These are phyloP conservation scores for Ganoderma sinense DNA, from an alignment of 1,284 basidiomycete genomes.

Conservation along the genomic window DNA sequence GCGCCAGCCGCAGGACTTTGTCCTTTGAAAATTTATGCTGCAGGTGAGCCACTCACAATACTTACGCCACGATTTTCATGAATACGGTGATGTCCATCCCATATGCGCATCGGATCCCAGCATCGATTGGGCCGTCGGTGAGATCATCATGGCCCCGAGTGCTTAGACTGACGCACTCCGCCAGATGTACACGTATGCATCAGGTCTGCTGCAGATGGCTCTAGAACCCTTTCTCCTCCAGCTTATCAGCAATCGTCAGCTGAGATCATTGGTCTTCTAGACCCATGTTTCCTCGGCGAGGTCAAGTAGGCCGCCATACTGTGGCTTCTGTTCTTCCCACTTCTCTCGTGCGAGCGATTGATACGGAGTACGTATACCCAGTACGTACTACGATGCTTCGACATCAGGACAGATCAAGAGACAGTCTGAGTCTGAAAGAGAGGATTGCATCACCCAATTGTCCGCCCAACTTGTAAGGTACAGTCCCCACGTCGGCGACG, in stretches of 20 bases:
- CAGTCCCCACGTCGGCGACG: neutral
- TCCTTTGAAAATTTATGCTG: neutral
- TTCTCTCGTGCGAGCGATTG: neutral
- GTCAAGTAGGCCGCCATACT: neutral
- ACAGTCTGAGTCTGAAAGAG: neutral
- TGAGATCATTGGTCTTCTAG: neutral
- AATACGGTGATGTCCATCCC: neutral
- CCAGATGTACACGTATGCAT: neutral
- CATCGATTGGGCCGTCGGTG: conserved; percentile 3
- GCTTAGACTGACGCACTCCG: neutral
- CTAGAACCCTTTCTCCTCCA: neutral
- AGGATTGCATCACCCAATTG: conserved; percentile 13
- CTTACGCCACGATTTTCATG: neutral
- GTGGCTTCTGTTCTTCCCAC: neutral
- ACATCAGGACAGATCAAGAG: neutral
- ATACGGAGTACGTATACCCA: neutral
- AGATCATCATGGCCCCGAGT: conserved; percentile 4
- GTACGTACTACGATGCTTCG: neutral
- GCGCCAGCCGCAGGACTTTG: neutral
- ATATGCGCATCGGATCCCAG: neutral
- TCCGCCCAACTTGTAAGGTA: conserved; percentile 14
- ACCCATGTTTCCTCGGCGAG: neutral
- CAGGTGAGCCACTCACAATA: neutral
- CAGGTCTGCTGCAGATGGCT: conserved; percentile 1
- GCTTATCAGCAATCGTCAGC: neutral